Base-by-base conservation (phyloP, 2,329 filamentous ascomycete genomes). In the Chrysoporthe puriensis region DNA sequence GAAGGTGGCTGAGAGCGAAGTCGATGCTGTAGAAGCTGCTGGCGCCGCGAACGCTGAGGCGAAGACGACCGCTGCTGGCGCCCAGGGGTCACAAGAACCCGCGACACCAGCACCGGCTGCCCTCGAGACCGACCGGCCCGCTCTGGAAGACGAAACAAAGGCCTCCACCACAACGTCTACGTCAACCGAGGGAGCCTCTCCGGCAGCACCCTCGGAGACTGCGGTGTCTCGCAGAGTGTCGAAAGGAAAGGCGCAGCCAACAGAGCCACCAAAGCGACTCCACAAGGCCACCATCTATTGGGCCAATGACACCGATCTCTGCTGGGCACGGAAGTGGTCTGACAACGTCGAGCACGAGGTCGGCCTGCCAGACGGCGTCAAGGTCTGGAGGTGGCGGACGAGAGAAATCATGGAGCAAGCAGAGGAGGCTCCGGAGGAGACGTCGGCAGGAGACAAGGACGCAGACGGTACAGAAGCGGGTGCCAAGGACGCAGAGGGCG, bases 321-420 rank as follows among this genome's bases (percentile, higher is more conserved):
- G 80, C 43, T 83, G 80, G 69, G 86, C 85, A 0, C 69, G 76
- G 71, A 68, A 74, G 21, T 88, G 86, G 86, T 76, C 85, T 8
- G 69, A 72, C 8, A 88, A 88, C 66, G 86, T 88, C 71, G 77
- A 75, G n/a, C 86, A 88, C 71, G 75, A 79, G 11, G 70, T 82
- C 43, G 78, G 80, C 32, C 74, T 84, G 36, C 73, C 78, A 3
- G 69, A 65, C 14, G 56, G 62, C 40, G 21, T 68, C 26, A 21
- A 43, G 21, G 64, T 68, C 44, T 62, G 60, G 46, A 63, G 50
- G 21, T 70, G 67, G 66, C 64, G 63, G 59, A 70, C 68, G 3
- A 66, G 42, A 42, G 59, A 68, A 34, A 63, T 70, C 13, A 21
- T 67, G 40, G 43, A 13, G 40, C 56, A 18, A 4, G 42, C 3